phyloP scores from a whole-genome alignment of 495 filamentous ascomycete genomes.

The Penicillium pulvis region DNA sequence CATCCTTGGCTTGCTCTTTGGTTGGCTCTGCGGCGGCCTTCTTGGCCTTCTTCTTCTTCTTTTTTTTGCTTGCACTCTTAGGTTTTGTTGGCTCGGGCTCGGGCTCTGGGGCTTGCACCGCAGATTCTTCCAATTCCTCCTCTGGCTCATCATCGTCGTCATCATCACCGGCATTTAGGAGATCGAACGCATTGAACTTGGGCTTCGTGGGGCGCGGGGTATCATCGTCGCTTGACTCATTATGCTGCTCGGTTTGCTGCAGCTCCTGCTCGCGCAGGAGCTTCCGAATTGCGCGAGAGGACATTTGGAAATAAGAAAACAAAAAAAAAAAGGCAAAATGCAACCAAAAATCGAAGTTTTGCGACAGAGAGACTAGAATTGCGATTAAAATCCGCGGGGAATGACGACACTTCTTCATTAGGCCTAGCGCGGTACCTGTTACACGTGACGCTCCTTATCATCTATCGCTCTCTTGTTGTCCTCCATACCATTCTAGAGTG shows the following conservation, averaged over 20 bases:
- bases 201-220: conserved; percentile 35
- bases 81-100: conserved; percentile 21
- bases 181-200: conserved; percentile 53
- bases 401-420: conserved; percentile 42
- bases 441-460: conserved; percentile 27
- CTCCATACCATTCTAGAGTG: conserved; percentile 1
- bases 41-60: conserved; percentile 43
- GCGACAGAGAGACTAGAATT: conserved; percentile 1
- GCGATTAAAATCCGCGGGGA: conserved; percentile 34
- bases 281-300: conserved; percentile 76
- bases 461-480: conserved; percentile 8
- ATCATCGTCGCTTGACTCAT: conserved; percentile 56
- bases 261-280: conserved; percentile 66
- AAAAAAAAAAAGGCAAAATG: not conserved
- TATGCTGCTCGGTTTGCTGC: conserved; percentile 47
- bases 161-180: conserved; percentile 59
- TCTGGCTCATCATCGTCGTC: conserved; percentile 52
- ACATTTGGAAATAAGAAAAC: conserved; percentile 55
- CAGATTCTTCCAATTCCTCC: conserved; percentile 32
- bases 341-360: not conserved
- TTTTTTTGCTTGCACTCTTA: conserved; percentile 55
- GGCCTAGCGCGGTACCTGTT: conserved; percentile 29
- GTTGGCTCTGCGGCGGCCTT: conserved; percentile 18
- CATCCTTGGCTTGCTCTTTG: conserved; percentile 20
- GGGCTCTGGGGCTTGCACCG: conserved; percentile 19